Evolutionary conservation across 2,329 filamentous ascomycete species (phyloP), one percentile per base, ranked within the genome.

Genomic region (Neonectria ditissima): DNA sequence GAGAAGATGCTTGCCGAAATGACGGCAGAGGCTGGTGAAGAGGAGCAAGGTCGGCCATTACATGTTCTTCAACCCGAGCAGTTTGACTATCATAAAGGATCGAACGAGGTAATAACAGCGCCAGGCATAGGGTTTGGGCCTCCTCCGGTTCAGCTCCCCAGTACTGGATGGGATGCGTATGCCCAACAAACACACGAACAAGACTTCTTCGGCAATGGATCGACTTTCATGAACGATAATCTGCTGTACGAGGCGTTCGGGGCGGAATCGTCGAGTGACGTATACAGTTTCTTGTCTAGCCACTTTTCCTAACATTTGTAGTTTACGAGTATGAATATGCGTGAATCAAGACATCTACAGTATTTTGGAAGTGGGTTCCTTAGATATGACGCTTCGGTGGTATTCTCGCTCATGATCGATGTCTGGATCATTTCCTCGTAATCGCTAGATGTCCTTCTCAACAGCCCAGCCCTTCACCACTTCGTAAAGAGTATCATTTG

Each of bases 1-100:
- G 73, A 73, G 44, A 78, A 78, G 66, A 78, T 80, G 77, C 65
- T 79, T 13, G 34, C 26, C 4, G 64, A 55, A 10, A 66, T 64
- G 64, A 64, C 63, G 3, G 20, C 59, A 2, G 58, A 65, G n/a
- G 50, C 48, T 3, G 55, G 51, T 9, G 44, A 45, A 3, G 58
- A 59, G 11, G 59, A 62, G 9, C 20, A 41, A 5, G 30, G 32
- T 1, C n/a, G 51, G 2, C 37, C 44, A 4, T 24, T 50, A 4
- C 16, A 63, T 22, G 11, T 14, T 3, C 11, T 14, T 11, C 20
- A 44, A 22, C 16, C 48, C 1, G 47, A 60, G 11, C 51, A 48
- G 9, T 11, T 43, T 5, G 45, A 24, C 2, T 50, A 39, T n/a
- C 54, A 55, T 20, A 59, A 55, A 9, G 30, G 16, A 1, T 2